Conservation (phyloP, 768 basidiomycete species). For the Kwoniella dendrophila region DNA sequence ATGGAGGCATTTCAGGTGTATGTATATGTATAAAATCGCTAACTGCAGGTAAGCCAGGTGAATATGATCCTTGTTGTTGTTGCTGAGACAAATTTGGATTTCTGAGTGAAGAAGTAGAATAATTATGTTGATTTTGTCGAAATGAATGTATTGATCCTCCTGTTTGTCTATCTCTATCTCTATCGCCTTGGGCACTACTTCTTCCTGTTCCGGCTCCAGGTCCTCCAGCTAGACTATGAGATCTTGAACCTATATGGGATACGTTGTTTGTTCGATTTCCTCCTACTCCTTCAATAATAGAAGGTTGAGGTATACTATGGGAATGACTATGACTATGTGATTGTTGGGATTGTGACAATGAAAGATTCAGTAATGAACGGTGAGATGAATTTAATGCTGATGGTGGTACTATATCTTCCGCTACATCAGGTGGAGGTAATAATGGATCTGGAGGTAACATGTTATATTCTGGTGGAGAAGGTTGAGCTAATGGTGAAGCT, state of each 20-base stretch:
- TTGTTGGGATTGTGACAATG: slow-evolving; percentile 12
- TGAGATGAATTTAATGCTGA: slow-evolving; percentile 41
- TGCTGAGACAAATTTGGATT: neutral
- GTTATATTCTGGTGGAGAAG: slow-evolving; percentile 25
- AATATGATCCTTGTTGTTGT: slow-evolving; percentile 1
- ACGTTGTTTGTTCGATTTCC: neutral
- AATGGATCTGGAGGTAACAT: slow-evolving; percentile 37
- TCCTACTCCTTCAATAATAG: too few species aligned
- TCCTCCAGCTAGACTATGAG: slow-evolving; percentile 34
- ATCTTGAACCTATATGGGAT: slow-evolving; percentile 23
- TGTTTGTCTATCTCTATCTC: too few species aligned
- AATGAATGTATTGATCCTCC: slow-evolving; percentile 39
- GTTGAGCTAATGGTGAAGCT: slow-evolving; percentile 35
- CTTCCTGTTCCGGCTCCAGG: slow-evolving; percentile 3
- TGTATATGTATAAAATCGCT: slow-evolving; percentile 21
- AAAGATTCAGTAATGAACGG: slow-evolving; percentile 40
- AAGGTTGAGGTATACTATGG: too few species aligned
- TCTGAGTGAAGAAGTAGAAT: neutral
- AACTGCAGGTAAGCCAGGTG: slow-evolving; percentile 20
- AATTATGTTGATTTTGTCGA: slow-evolving; percentile 10
- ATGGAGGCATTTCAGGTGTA: slow-evolving; percentile 25
- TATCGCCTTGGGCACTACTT: too few species aligned
- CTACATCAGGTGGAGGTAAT: slow-evolving; percentile 41
- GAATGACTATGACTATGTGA: neutral
- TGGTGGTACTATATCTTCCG: slow-evolving; percentile 41